Percentiles rank a stretch among this genome's conserved stretches.
Conservation (phyloP, 2,329 filamentous ascomycete genomes). For the Botrytis medusae region DNA sequence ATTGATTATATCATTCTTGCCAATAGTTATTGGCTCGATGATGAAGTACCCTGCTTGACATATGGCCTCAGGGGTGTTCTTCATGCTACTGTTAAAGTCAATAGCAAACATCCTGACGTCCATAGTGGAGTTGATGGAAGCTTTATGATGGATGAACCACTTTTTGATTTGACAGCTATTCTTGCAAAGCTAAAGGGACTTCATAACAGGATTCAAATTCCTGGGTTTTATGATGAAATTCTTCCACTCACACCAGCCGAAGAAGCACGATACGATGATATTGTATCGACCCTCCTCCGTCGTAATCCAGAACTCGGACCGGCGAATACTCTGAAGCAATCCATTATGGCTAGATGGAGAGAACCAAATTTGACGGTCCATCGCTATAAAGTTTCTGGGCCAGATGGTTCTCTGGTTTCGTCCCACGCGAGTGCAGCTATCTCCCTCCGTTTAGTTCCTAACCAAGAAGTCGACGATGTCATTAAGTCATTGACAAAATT, state of each 20-base stretch:
- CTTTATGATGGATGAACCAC: slow-evolving; percentile 81
- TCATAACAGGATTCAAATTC: slow-evolving; percentile 79
- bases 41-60: slow-evolving; percentile 90
- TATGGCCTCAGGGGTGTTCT: slow-evolving; percentile 93
- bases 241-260: slow-evolving; percentile 73
- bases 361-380: slow-evolving; percentile 95
- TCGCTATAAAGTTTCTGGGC: slow-evolving; percentile 86
- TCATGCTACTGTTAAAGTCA: slow-evolving; percentile 85
- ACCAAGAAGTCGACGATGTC: slow-evolving; percentile 82
- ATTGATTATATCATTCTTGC: slow-evolving; percentile 94
- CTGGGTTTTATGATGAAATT: slow-evolving; percentile 85
- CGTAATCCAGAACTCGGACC: slow-evolving; percentile 62
- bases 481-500: slow-evolving; percentile 66
- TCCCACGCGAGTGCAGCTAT: slow-evolving; percentile 84
- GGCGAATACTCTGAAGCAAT: slow-evolving; percentile 72
- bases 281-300: slow-evolving; percentile 72
- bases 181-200: slow-evolving; percentile 79
- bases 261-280: slow-evolving; percentile 78
- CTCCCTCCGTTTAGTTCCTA: slow-evolving; percentile 88
- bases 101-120: slow-evolving; percentile 82
- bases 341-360: slow-evolving; percentile 90
- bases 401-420: slow-evolving; percentile 89
- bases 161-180: slow-evolving; percentile 85
- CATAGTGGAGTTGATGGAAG: slow-evolving; percentile 98
- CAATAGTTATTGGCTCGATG: slow-evolving; percentile 98